Conservation (phyloP, 768 basidiomycete genomes). For the Mycena polygramma region DNA sequence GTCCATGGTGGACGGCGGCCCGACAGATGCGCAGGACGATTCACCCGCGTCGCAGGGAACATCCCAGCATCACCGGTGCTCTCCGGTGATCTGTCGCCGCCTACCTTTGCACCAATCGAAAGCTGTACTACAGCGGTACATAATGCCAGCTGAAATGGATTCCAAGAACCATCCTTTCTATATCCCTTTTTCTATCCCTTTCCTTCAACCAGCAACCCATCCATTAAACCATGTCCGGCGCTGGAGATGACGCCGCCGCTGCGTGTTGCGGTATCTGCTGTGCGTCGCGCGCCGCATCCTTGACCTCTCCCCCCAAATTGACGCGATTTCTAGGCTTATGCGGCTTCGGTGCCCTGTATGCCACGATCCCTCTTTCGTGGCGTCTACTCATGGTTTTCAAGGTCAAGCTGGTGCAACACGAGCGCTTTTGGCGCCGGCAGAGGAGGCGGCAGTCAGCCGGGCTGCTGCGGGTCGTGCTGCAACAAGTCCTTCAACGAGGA, state of each 20-base stretch:
- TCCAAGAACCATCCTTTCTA: not conserved
- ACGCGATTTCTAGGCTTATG: conserved; percentile 19
- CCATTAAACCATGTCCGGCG: conserved; percentile 5
- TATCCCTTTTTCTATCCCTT: not conserved
- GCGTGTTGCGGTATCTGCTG: conserved; percentile 47
- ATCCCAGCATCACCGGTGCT: too few relatives aligned
- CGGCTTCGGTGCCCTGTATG: conserved; percentile 25
- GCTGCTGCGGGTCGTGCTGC: conserved; percentile 63
- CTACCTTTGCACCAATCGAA: not conserved
- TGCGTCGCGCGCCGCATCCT: conserved; percentile 32
- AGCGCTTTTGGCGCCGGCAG: conserved; percentile 44
- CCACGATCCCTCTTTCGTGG: too few relatives aligned
- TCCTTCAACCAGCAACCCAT: not conserved
- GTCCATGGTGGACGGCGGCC: too few relatives aligned
- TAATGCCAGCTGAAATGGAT: not conserved
- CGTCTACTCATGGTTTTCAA: not conserved
- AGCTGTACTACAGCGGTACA: not conserved
- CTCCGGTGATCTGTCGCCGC: not conserved
- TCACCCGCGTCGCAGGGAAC: too few relatives aligned
- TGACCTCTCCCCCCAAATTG: conserved; percentile 32
- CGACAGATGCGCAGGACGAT: too few relatives aligned
- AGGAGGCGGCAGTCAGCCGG: conserved; percentile 51
- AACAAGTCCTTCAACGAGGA: conserved; percentile 60
- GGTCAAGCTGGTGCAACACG: conserved; percentile 44
- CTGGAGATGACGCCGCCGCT: conserved; percentile 29